Percentiles rank a stretch among this genome's conserved stretches.
Conservation (phyloP, 2,329 filamentous ascomycete species). For the Myriangium duriaei region DNA sequence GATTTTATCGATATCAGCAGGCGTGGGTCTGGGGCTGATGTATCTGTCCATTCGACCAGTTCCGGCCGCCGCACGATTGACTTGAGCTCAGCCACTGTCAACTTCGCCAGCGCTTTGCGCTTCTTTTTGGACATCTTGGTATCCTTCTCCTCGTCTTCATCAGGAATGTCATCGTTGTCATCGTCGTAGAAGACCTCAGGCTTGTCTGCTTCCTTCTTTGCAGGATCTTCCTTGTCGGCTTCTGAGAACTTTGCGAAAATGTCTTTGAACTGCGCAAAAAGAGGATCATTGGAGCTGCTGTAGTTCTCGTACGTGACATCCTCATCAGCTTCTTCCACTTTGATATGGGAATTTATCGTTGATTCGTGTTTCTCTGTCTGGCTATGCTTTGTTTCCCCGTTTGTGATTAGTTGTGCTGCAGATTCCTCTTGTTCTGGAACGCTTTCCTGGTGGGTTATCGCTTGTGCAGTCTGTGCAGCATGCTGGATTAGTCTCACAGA, state of each 20-base stretch:
- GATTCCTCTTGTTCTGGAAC: neutral
- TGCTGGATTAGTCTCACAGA: too few species aligned
- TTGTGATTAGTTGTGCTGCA: conserved; percentile 1
- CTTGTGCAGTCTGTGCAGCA: too few species aligned
- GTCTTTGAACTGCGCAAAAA: conserved; percentile 71
- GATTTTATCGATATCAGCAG: conserved; percentile 90
- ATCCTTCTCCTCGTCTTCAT: conserved; percentile 56
- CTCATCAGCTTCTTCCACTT: conserved; percentile 14
- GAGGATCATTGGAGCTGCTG: conserved; percentile 43
- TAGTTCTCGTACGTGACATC: conserved; percentile 17
- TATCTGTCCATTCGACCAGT: conserved; percentile 95
- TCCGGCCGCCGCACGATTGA: conserved; percentile 82
- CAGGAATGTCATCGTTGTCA: conserved; percentile 74
- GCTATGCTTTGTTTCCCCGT: conserved; percentile 5
- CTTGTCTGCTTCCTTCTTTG: conserved; percentile 58
- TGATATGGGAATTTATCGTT: conserved; percentile 3
- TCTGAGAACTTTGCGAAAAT: conserved; percentile 71
- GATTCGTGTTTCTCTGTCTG: conserved; percentile 5
- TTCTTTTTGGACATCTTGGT: conserved; percentile 87
- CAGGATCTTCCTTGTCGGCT: conserved; percentile 44
- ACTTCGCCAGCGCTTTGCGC: conserved; percentile 77
- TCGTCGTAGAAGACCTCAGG: conserved; percentile 78
- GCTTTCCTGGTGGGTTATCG: too few species aligned
- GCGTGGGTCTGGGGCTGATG: conserved; percentile 76
- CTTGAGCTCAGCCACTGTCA: conserved; percentile 92